phyloP scores from a whole-genome alignment of 495 filamentous ascomycete species.

The Aspergillus carlsbadensis region DNA sequence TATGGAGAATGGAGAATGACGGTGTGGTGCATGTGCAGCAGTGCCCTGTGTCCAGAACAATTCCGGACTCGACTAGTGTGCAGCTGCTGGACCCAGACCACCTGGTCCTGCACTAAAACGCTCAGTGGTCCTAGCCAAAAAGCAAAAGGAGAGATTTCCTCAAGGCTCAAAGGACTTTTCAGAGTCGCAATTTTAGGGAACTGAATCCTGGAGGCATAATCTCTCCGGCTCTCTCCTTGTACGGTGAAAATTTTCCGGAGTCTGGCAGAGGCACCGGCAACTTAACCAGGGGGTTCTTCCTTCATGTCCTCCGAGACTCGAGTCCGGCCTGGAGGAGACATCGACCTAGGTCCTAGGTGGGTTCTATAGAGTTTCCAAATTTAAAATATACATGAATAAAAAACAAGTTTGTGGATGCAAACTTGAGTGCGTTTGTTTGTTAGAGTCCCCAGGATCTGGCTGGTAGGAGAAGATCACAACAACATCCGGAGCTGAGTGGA shows the following conservation, averaged over 20 bases:
- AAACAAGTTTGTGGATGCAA: background rate
- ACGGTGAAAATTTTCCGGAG: constrained; percentile 1
- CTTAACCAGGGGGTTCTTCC: background rate
- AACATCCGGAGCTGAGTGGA: constrained; percentile 9
- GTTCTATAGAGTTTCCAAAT: background rate
- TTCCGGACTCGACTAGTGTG: constrained; percentile 15
- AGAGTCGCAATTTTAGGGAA: constrained; percentile 1
- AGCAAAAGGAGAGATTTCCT: background rate
- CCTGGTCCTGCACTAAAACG: constrained; percentile 13
- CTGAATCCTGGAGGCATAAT: background rate
- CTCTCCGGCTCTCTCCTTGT: constrained; percentile 1
- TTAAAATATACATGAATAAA: constrained; percentile 6
- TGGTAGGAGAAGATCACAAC: constrained; percentile 2
- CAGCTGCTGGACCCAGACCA: constrained; percentile 19
- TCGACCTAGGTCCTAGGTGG: background rate
- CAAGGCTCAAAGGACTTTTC: constrained; percentile 4
- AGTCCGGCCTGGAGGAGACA: too few species aligned
- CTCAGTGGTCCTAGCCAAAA: constrained; percentile 17
- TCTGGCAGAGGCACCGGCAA: background rate
- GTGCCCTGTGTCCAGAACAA: constrained; percentile 15
- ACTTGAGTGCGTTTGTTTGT: constrained; percentile 8
- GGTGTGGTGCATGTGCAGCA: constrained; percentile 5
- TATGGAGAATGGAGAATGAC: constrained; percentile 3
- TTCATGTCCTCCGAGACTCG: background rate
- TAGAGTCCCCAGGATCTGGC: constrained; percentile 13